Evolutionary conservation across 805 yeast genomes (phyloP), one percentile per base, ranked within the genome.

Genomic region (Saccharomyces jurei): DNA sequence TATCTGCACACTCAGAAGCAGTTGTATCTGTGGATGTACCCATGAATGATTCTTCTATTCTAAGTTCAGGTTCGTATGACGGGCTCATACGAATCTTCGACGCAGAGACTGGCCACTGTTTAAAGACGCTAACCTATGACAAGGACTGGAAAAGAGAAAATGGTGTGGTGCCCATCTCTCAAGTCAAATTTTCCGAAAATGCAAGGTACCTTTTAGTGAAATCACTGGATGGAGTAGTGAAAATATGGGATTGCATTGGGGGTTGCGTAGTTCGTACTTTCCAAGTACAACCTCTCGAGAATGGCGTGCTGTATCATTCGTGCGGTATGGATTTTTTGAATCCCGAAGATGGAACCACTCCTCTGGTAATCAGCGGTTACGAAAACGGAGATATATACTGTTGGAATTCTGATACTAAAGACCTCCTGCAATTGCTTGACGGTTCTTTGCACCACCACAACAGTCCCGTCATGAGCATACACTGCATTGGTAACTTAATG

Each of bases 1-100:
- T 92, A 50, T 86, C 96, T 44, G 97, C 98, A 0, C 99, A 92
- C 70, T 82, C 95, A 0, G 97, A 89, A 61, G 95, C 97, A 0
- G 87, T 94, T 1, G 82, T 88, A 25, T 78, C 88, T 0, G 74
- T 91, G 1, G 84, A 89, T 62, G 71, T 92, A 50, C 81, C 87
- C 1, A 82, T 80, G 54, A 96, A 87, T 60, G 90, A 91, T 55
- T 79, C 96, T 0, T 81, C 94, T 41, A 81, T 94, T 1, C 52
- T 70, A n/a, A 86, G 84, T 2, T 86, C 96, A 58, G 94, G 95
- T 0, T 86, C 96, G 17, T 86, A 85, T 67, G 99, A 92, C 70
- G 99, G 99, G 2, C 76, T 89, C 60, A 86, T 92, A 27, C 76
- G 99, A 50, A 73, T 92, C 17, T 92, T 95, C 75, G 97, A 91